phyloP scores from a whole-genome alignment of 176 grass and related monocot genomes.

The Canna indica region DNA sequence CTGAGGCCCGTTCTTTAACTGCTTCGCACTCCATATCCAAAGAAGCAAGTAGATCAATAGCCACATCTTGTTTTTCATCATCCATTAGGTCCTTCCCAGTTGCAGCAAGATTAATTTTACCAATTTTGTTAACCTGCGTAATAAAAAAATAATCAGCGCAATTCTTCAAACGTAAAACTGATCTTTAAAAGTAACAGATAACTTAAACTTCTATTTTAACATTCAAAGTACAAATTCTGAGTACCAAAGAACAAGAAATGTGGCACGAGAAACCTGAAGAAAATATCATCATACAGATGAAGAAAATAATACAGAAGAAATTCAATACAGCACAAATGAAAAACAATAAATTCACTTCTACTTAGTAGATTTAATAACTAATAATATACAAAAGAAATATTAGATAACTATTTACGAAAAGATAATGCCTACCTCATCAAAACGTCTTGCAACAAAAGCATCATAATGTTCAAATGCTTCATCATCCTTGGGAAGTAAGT shows the following conservation, averaged over 20 bases:
- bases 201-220: not conserved
- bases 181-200: no score
- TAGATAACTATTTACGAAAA: not conserved
- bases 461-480: conserved; percentile 93
- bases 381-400: not conserved
- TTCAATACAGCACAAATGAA: conserved; percentile 1
- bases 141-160: conserved; percentile 13
- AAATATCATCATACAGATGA: conserved; percentile 2
- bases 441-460: conserved; percentile 58
- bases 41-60: conserved; percentile 69
- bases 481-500: conserved; percentile 93
- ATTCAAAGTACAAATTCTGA: not conserved
- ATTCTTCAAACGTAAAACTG: not conserved
- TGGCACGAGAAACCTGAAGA: not conserved
- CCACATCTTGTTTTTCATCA: conserved; percentile 95
- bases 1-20: conserved; percentile 59
- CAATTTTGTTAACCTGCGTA: conserved; percentile 84
- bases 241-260: not conserved
- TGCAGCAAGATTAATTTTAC: conserved; percentile 98
- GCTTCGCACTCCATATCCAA: conserved; percentile 88
- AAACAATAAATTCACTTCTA: not conserved
- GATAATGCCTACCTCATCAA: conserved; percentile 64
- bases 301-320: not conserved
- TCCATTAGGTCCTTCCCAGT: conserved; percentile 99
- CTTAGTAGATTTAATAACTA: not conserved